Evolutionary conservation across 1,139 yeast genomes (phyloP).

Genomic region (Geotrichum fermentans): DNA sequence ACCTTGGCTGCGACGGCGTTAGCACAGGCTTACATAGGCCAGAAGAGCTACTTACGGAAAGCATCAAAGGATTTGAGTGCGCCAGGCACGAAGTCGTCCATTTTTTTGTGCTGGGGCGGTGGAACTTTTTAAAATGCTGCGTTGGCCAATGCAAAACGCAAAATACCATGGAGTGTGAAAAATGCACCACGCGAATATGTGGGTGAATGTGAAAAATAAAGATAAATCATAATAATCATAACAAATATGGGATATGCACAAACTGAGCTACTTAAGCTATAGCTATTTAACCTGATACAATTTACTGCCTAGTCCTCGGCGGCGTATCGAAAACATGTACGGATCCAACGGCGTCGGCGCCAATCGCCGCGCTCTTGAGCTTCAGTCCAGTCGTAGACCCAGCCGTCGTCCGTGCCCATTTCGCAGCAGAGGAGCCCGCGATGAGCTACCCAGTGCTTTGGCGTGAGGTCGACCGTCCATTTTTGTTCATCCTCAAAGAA

Average conservation of each 20-base stretch:
- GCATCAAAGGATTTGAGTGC: conserved; percentile 66
- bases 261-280: too few species aligned
- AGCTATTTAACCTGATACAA: too few species aligned
- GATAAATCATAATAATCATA: background rate
- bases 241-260: too few species aligned
- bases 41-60: conserved; percentile 49
- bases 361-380: conserved; percentile 35
- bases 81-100: conserved; percentile 29
- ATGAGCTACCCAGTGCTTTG: conserved; percentile 50
- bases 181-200: background rate
- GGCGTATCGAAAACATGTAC: conserved; percentile 30
- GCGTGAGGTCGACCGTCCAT: conserved; percentile 64
- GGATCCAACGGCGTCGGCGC: conserved; percentile 40
- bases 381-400: conserved; percentile 45
- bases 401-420: conserved; percentile 38
- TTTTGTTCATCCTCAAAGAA: conserved; percentile 51
- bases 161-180: background rate
- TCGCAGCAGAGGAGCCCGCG: conserved; percentile 40
- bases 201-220: background rate
- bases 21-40: background rate
- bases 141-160: background rate
- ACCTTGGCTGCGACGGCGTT: conserved; percentile 54
- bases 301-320: too few species aligned
- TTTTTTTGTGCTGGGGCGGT: conserved; percentile 1
- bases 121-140: too few species aligned